These are phyloP conservation scores for Cladosporium sp. DNA, from an alignment of 2,329 filamentous ascomycete species.

Conservation along the genomic window DNA sequence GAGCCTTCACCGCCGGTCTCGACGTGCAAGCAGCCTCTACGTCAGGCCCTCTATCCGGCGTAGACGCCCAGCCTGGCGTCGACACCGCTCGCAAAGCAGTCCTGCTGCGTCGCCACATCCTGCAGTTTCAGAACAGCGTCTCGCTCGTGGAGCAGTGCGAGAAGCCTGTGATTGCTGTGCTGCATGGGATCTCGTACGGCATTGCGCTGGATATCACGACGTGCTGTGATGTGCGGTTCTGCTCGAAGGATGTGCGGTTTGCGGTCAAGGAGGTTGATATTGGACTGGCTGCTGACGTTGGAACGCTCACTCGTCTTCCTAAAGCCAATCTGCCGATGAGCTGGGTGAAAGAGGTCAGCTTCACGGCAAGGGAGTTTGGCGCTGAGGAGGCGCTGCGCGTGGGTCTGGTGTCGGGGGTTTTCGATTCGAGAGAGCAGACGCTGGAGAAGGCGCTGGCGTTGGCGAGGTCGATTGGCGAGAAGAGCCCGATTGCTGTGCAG, in stretches of 20 bases:
- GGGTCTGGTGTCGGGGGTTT: conserved; percentile 70
- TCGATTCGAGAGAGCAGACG: conserved; percentile 61
- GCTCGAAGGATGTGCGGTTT: conserved; percentile 58
- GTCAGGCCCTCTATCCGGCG: conserved; percentile 18
- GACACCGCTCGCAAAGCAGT: conserved; percentile 36
- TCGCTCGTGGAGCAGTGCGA: conserved; percentile 79
- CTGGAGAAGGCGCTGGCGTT: conserved; percentile 64
- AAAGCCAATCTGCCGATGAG: conserved; percentile 70
- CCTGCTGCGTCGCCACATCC: conserved; percentile 65
- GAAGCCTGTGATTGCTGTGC: conserved; percentile 81
- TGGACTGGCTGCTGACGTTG: conserved; percentile 77
- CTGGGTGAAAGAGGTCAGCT: conserved; percentile 78
- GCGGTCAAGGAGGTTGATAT: conserved; percentile 83
- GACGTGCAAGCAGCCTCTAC: conserved; percentile 60
- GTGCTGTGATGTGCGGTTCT: conserved; percentile 71
- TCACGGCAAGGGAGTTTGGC: conserved; percentile 70
- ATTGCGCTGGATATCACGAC: conserved; percentile 71
- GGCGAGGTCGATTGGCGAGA: conserved; percentile 68
- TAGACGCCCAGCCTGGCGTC: background rate
- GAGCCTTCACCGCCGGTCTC: conserved; percentile 82
- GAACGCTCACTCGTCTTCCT: conserved; percentile 71
- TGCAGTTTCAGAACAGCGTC: conserved; percentile 79
- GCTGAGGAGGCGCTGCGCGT: conserved; percentile 69
- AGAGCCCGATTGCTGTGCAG: conserved; percentile 86
- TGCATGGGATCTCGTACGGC: conserved; percentile 78